Conservation (phyloP, 805 yeast species). For the Danielia oregonensis region DNA sequence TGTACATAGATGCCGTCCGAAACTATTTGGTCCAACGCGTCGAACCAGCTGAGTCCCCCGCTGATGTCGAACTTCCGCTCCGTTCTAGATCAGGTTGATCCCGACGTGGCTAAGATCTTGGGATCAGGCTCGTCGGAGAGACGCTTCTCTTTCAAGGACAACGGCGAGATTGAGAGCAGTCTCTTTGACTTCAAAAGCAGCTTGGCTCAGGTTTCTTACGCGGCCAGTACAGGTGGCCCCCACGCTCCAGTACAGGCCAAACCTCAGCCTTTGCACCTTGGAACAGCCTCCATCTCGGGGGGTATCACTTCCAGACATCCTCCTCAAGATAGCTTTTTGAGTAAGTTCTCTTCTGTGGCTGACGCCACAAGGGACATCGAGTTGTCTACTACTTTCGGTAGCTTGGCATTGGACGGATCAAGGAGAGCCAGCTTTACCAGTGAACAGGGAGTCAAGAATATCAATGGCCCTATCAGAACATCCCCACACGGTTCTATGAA, state of each 20-base stretch:
- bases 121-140: conserved; percentile 20
- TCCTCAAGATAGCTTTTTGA: conserved; percentile 50
- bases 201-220: conserved; percentile 19
- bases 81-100: conserved; percentile 39
- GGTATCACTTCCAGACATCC: conserved; percentile 48
- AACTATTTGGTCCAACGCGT: conserved; percentile 40
- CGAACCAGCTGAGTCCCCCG: conserved; percentile 14
- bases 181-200: conserved; percentile 48
- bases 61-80: conserved; percentile 25
- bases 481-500: conserved; percentile 41
- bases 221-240: conserved; percentile 20
- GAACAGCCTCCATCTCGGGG: conserved; percentile 60
- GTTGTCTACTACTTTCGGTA: conserved; percentile 41
- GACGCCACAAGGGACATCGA: conserved; percentile 70
- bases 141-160: conserved; percentile 40
- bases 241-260: conserved; percentile 15
- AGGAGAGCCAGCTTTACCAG: conserved; percentile 53
- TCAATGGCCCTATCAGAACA: conserved; percentile 8
- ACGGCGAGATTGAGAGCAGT: conserved; percentile 40
- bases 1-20: conserved; percentile 32
- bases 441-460: conserved; percentile 19
- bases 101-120: conserved; percentile 35
- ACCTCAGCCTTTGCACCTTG: conserved; percentile 36
- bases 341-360: conserved; percentile 61
- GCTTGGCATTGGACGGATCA: conserved; percentile 29